phyloP scores from a whole-genome alignment of 805 yeast genomes.

The Huiozyma sinensis region DNA sequence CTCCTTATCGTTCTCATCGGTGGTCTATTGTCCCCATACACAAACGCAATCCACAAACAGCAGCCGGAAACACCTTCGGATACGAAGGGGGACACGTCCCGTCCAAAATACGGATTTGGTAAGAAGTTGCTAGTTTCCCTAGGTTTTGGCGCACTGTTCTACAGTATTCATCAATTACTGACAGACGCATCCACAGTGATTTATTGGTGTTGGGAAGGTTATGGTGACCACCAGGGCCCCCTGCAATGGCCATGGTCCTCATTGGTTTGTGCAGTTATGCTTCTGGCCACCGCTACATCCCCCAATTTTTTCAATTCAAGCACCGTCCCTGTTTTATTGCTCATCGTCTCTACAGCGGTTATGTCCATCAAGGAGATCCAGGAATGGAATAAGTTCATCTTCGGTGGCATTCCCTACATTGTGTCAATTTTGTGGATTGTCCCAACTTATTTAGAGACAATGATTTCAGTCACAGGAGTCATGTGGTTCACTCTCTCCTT shows the following conservation, averaged over 20 bases:
- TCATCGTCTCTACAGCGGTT: slow-evolving; percentile 23
- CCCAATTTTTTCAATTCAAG: slow-evolving; percentile 12
- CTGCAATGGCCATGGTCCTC: slow-evolving; percentile 59
- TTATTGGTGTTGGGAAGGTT: slow-evolving; percentile 97
- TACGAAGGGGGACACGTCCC: neutral
- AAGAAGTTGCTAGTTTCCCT: slow-evolving; percentile 28
- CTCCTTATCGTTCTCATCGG: slow-evolving; percentile 31
- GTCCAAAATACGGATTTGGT: slow-evolving; percentile 2
- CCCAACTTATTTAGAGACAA: slow-evolving; percentile 44
- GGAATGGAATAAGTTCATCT: slow-evolving; percentile 28
- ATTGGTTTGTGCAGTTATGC: slow-evolving; percentile 47
- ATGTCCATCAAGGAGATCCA: slow-evolving; percentile 12
- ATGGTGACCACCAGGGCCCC: slow-evolving; percentile 75
- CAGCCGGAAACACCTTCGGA: neutral
- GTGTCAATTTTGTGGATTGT: slow-evolving; percentile 49
- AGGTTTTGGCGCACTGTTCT: slow-evolving; percentile 72
- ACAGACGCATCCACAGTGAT: slow-evolving; percentile 79
- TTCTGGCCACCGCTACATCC: slow-evolving; percentile 39
- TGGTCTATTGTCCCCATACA: slow-evolving; percentile 50
- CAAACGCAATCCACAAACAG: slow-evolving; percentile 15
- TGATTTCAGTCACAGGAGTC: slow-evolving; percentile 47
- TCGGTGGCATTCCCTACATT: slow-evolving; percentile 65
- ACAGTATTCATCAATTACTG: slow-evolving; percentile 59
- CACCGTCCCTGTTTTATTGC: slow-evolving; percentile 17
- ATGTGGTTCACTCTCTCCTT: slow-evolving; percentile 40